Conservation (phyloP, 192 early-diverging fungal species). For the Fimicolochytrium jonesii region DNA sequence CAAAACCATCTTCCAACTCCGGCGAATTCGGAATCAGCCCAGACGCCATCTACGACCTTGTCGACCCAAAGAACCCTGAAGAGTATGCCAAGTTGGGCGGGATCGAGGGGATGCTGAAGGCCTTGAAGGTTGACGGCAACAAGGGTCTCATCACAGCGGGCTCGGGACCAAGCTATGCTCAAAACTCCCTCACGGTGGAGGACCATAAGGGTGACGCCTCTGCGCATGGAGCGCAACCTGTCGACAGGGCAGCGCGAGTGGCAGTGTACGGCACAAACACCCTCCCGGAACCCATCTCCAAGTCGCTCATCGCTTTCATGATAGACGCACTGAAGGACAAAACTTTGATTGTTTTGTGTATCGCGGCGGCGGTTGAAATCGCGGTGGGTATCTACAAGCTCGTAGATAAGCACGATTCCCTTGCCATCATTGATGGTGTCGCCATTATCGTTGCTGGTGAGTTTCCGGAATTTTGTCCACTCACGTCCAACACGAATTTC, state of each 20-base stretch:
- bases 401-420: slow-evolving; percentile 59
- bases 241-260: not conserved
- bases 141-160: slow-evolving; percentile 24
- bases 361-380: slow-evolving; percentile 79
- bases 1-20: no score
- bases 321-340: slow-evolving; percentile 45
- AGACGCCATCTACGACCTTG: slow-evolving; percentile 34
- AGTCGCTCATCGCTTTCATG: slow-evolving; percentile 37
- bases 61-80: slow-evolving; percentile 40
- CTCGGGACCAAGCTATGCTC: not conserved
- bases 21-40: slow-evolving; percentile 29
- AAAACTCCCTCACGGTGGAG: not conserved
- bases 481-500: not conserved
- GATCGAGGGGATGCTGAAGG: slow-evolving; percentile 24
- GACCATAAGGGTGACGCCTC: not conserved
- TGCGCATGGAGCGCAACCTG: not conserved
- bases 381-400: slow-evolving; percentile 83
- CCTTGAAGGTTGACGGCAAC: slow-evolving; percentile 28
- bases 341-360: slow-evolving; percentile 74
- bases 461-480: slow-evolving; percentile 20
- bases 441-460: slow-evolving; percentile 72
- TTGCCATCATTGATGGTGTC: slow-evolving; percentile 57
- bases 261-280: slow-evolving; percentile 37
- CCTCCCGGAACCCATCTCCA: slow-evolving; percentile 31
- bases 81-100: slow-evolving; percentile 30